These are phyloP conservation scores for Calonectria pteridis DNA, from an alignment of 2,329 filamentous ascomycete genomes.

Conservation along the genomic window DNA sequence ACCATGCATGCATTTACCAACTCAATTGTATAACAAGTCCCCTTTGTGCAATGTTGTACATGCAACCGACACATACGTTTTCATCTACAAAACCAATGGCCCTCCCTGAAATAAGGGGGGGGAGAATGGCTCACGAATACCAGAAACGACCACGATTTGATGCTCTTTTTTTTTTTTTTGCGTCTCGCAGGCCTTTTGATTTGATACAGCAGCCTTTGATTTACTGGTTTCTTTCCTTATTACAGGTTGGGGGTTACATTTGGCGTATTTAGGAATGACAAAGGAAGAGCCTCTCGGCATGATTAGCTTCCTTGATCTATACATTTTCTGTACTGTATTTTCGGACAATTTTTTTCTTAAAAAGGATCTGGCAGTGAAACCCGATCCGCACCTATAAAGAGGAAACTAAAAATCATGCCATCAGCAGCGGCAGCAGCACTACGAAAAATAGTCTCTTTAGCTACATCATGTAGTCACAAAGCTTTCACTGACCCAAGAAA, in stretches of 20 bases:
- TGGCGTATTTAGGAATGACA: not conserved
- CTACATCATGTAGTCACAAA: not conserved
- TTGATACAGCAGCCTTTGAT: not conserved
- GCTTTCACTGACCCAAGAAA: not conserved
- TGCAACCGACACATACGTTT: slow-evolving; percentile 7
- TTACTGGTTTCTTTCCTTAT: not conserved
- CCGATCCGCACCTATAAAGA: not conserved
- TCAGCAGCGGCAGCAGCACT: not conserved
- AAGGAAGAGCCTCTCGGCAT: not conserved
- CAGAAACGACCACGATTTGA: not conserved
- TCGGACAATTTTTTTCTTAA: not conserved
- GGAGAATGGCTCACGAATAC: not conserved
- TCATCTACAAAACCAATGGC: not conserved
- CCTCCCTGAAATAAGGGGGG: not conserved
- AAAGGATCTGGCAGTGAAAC: not conserved
- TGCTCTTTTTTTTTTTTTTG: not conserved
- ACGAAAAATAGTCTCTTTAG: not conserved
- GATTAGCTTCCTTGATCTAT: not conserved
- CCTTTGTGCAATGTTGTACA: not conserved
- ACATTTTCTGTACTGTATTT: not conserved
- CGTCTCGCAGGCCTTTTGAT: not conserved
- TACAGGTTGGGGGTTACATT: not conserved
- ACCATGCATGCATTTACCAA: not conserved
- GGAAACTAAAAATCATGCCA: not conserved
- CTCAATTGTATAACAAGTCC: slow-evolving; percentile 1